Base-by-base conservation (phyloP, 192 early-diverging fungal genomes). In the Coemansia asiatica region DNA sequence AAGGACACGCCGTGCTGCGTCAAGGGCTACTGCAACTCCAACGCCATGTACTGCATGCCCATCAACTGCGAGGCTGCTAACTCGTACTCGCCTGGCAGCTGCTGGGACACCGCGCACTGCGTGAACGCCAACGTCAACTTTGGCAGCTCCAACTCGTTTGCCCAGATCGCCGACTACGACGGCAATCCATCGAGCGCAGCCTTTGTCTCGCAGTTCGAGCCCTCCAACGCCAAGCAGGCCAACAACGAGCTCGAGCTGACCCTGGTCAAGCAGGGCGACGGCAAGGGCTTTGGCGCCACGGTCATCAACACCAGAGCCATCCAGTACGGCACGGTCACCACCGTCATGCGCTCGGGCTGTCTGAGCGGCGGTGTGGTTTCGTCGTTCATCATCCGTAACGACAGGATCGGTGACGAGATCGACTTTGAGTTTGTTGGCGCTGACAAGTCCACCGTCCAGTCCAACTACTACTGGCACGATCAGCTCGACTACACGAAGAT, bases 351-450 rank as follows among this genome's bases (percentile, higher is more conserved):
- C 65, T 81, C 84, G 0, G 87, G 81, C 31, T 79, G 72, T 16
- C 50, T 49, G 1, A 69, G 75, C 23, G 76, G 67, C 21, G 86
- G 86, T 19, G 86, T 86, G 16, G 85, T 89, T 25, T 83, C 85
- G 38, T 83, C 85, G 19, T 84, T 86, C 55, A 85, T 88, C 60
- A 79, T 79, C 69, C 80, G 78, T 40, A 84, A 85, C 72, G 73
- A 75, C 18, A 36, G 71, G 19, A 27, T 75, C 15, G 84, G 84
- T 19, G 85, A 88, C 47, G 87, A 88, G 70, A 84, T 88, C 33
- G 85, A 86, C 65, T 88, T 83, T 66, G 87, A 88, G 77, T 76
- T 79, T 62, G 85, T 88, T 33, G 87, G 87, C 5, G 64, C 69
- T 13, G 67, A 85, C 64, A 76, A 77, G 36, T 55, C 63, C 22